These are phyloP conservation scores for Fusarium sp. DNA, from an alignment of 2,329 filamentous ascomycete genomes.

Conservation along the genomic window DNA sequence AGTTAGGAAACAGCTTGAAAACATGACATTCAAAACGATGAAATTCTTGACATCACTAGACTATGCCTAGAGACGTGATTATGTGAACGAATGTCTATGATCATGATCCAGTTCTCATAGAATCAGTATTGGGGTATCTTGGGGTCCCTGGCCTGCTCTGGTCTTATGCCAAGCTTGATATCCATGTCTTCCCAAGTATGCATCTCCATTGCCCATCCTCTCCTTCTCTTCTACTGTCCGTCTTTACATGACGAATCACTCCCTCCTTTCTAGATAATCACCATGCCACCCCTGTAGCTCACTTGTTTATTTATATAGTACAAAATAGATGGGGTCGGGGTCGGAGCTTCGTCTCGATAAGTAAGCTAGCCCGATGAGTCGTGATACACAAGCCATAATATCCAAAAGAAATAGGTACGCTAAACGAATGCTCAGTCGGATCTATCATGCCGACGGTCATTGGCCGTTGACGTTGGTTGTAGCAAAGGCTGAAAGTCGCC, in stretches of 20 bases:
- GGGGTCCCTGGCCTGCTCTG: slow-evolving; percentile 11
- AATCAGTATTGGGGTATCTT: slow-evolving; percentile 41
- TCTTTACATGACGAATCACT: not conserved
- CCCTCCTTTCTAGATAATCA: slow-evolving; percentile 17
- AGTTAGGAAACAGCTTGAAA: not conserved
- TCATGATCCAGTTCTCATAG: slow-evolving; percentile 17
- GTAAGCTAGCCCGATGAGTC: slow-evolving; percentile 22
- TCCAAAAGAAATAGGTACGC: slow-evolving; percentile 28
- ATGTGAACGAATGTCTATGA: not conserved
- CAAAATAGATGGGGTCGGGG: slow-evolving; percentile 23
- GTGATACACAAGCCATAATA: slow-evolving; percentile 28
- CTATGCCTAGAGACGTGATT: not conserved
- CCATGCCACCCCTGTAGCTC: slow-evolving; percentile 12
- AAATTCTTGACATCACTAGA: not conserved
- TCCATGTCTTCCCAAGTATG: slow-evolving; percentile 6
- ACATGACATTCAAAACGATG: not conserved
- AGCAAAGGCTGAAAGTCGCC: slow-evolving; percentile 40
- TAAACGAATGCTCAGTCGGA: slow-evolving; percentile 22
- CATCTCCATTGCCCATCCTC: not conserved
- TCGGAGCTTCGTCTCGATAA: slow-evolving; percentile 14
- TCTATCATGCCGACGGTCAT: slow-evolving; percentile 28
- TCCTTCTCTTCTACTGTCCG: slow-evolving; percentile 2
- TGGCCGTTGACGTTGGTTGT: slow-evolving; percentile 31
- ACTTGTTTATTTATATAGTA: slow-evolving; percentile 34
- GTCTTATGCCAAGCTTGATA: slow-evolving; percentile 15